These are phyloP conservation scores for Boletales sp. DNA, from an alignment of 768 basidiomycete genomes.

Conservation along the genomic window DNA sequence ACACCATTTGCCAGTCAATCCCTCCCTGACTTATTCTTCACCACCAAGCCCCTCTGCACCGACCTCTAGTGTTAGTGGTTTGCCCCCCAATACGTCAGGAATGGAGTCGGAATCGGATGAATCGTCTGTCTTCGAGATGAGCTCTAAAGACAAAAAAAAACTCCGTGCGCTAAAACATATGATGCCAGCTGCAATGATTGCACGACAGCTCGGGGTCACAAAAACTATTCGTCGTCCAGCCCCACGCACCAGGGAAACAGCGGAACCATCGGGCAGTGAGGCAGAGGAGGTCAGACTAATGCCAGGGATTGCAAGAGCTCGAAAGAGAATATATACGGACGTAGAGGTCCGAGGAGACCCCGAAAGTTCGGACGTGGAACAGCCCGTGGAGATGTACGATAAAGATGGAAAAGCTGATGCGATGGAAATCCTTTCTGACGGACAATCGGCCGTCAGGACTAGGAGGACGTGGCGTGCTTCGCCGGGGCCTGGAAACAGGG, in stretches of 20 bases:
- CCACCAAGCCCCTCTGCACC: slow-evolving; percentile 16
- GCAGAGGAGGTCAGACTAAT: slow-evolving; percentile 39
- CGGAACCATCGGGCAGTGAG: slow-evolving; percentile 25
- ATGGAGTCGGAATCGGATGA: slow-evolving; percentile 19
- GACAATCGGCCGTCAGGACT: slow-evolving; percentile 16
- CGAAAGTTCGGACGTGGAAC: slow-evolving; percentile 51
- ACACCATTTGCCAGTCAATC: slow-evolving; percentile 6
- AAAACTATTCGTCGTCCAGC: slow-evolving; percentile 8
- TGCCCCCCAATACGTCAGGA: slow-evolving; percentile 14
- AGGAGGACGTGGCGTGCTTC: slow-evolving; percentile 19
- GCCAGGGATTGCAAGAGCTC: slow-evolving; percentile 50
- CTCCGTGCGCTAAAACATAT: slow-evolving; percentile 43
- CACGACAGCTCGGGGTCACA: slow-evolving; percentile 26
- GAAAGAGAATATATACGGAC: slow-evolving; percentile 33
- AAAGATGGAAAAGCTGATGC: neutral
- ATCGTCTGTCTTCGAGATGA: slow-evolving; percentile 16
- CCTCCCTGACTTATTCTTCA: neutral
- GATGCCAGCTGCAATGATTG: slow-evolving; percentile 54
- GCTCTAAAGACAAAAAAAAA: slow-evolving; percentile 31
- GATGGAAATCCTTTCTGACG: slow-evolving; percentile 10
- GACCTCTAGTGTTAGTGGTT: slow-evolving; percentile 17
- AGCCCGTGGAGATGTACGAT: neutral
- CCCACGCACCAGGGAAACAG: slow-evolving; percentile 6
- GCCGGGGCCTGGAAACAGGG: neutral
- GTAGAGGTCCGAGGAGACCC: slow-evolving; percentile 56